Evolutionary conservation across 23 red algal species (phyloP).

Genomic region (Gracilaria domingensis): DNA sequence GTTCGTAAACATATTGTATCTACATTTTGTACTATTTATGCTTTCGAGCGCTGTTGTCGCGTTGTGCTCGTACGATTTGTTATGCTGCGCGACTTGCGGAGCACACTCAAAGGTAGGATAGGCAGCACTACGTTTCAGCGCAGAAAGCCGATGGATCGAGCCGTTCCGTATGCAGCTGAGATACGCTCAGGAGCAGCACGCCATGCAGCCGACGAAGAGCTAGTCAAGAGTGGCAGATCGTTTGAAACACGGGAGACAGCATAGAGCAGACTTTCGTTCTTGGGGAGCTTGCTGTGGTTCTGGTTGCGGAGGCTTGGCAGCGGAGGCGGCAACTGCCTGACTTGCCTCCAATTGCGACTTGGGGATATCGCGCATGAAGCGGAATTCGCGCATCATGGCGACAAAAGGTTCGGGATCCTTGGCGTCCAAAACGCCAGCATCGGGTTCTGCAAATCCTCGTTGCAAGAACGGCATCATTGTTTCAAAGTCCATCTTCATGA

Average conservation of each 20-base stretch:
- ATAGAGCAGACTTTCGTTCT: slow-evolving; percentile 30
- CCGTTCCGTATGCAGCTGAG: no score
- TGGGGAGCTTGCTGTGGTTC: slow-evolving; percentile 36
- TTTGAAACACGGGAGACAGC: slow-evolving; percentile 23
- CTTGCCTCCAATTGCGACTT: slow-evolving; percentile 27
- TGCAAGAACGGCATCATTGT: slow-evolving; percentile 89
- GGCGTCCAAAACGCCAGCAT: slow-evolving; percentile 66
- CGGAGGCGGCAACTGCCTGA: slow-evolving; percentile 12
- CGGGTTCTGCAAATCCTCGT: slow-evolving; percentile 85
- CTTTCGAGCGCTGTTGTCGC: no score
- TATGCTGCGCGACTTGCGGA: no score
- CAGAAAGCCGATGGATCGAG: no score
- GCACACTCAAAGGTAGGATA: no score
- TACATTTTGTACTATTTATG: no score
- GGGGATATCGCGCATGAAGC: slow-evolving; percentile 64
- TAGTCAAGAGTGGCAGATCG: slow-evolving; percentile 19
- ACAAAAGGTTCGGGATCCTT: slow-evolving; percentile 72
- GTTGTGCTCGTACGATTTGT: no score
- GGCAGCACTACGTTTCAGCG: no score
- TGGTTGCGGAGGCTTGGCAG: slow-evolving; percentile 13
- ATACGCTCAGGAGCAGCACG: background rate
- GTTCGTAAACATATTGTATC: no score
- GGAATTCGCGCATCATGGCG: slow-evolving; percentile 67
- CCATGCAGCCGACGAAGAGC: background rate
- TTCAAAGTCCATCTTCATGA: slow-evolving; percentile 91